Conservation (phyloP, 164 flowering plant genomes). For the Dillenia turbinata region DNA sequence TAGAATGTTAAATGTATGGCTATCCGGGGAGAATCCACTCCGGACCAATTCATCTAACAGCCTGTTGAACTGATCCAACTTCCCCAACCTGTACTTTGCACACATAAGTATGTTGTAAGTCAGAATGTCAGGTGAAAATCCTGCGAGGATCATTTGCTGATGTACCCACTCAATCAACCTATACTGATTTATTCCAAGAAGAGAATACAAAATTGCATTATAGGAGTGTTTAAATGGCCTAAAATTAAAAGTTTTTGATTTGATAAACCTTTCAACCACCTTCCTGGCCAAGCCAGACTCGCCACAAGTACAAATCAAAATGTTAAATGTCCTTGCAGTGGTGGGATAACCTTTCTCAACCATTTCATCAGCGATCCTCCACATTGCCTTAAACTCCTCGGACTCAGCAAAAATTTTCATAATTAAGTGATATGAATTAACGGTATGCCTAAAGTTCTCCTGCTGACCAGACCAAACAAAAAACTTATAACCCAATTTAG, state of each 20-base stretch:
- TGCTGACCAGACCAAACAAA: constrained; percentile 72
- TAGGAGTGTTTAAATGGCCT: constrained; percentile 75
- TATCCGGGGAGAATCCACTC: constrained; percentile 65
- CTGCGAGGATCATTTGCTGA: constrained; percentile 62
- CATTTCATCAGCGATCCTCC: constrained; percentile 87
- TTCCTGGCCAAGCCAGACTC: constrained; percentile 67
- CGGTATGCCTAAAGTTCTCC: constrained; percentile 58
- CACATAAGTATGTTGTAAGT: constrained; percentile 72
- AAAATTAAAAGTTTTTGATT: constrained; percentile 62
- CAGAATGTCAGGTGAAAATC: constrained; percentile 56
- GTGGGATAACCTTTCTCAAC: constrained; percentile 57
- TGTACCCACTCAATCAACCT: constrained; percentile 85
- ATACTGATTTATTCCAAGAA: constrained; percentile 52
- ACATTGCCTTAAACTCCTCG: constrained; percentile 74
- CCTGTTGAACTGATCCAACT: constrained; percentile 53
- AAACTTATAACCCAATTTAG: constrained; percentile 72
- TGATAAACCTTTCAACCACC: constrained; percentile 75
- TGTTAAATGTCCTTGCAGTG: constrained; percentile 73
- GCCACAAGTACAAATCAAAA: constrained; percentile 76
- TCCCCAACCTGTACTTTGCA: constrained; percentile 70
- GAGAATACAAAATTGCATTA: constrained; percentile 75
- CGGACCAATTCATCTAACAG: constrained; percentile 73
- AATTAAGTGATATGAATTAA: constrained; percentile 56
- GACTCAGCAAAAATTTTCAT: constrained; percentile 78
- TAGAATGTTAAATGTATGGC: constrained; percentile 74